Evolutionary conservation across 345 rosid genomes (phyloP).

Genomic region (Atalantia buxifolia): DNA sequence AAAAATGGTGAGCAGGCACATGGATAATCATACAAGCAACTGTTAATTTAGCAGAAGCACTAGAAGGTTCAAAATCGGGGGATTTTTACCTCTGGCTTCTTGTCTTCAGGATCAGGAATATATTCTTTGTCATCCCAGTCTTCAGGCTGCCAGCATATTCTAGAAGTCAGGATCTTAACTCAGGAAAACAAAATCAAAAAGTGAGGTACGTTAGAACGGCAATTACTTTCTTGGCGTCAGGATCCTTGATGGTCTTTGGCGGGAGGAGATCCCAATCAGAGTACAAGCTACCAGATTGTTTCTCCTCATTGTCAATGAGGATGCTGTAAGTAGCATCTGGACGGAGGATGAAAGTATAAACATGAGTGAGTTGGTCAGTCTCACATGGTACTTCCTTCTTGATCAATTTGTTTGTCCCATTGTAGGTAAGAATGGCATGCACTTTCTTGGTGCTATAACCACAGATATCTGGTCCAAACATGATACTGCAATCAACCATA

Average conservation of each 20-base stretch:
- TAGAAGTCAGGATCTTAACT: background rate
- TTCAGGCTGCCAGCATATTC: conserved; percentile 63
- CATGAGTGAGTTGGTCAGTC: conserved; percentile 96
- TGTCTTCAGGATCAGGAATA: conserved; percentile 92
- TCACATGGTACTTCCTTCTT: conserved; percentile 99
- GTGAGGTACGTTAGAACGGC: background rate
- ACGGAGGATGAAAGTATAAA: conserved; percentile 80
- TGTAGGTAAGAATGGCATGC: conserved; percentile 94
- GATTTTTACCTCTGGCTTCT: conserved; percentile 77
- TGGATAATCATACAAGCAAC: background rate
- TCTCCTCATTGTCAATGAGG: conserved; percentile 89
- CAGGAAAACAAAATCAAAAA: background rate
- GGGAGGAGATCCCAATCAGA: conserved; percentile 95
- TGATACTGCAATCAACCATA: conserved; percentile 58
- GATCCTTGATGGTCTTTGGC: conserved; percentile 85
- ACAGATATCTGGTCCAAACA: conserved; percentile 99
- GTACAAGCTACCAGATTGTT: conserved; percentile 88
- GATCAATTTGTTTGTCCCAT: conserved; percentile 72
- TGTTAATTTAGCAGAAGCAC: background rate
- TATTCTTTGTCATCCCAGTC: conserved; percentile 96
- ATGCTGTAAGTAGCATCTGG: conserved; percentile 96
- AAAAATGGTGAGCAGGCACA: background rate
- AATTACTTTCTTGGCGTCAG: conserved; percentile 83
- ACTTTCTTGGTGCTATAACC: conserved; percentile 98
- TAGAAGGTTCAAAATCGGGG: background rate